These are phyloP conservation scores for Erythrophleum ivorense DNA, from an alignment of 331 rosid genomes.

Conservation along the genomic window DNA sequence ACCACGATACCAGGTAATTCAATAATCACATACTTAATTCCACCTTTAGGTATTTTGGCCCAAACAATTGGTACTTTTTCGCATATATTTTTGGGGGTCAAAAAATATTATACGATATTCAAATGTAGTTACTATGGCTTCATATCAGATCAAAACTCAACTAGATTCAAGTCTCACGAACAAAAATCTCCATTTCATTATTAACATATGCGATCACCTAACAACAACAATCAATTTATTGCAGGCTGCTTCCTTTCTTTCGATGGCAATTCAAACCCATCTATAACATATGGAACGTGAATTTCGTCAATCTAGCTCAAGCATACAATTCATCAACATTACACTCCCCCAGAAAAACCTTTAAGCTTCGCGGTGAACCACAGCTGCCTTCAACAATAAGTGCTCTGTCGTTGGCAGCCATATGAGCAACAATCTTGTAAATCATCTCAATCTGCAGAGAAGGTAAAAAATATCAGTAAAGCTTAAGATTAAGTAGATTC, in stretches of 20 bases:
- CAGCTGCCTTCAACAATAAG: constrained; percentile 86
- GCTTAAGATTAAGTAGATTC: neutral
- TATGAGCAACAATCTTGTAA: constrained; percentile 80
- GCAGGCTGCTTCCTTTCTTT: constrained; percentile 23
- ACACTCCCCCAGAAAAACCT: constrained; percentile 82
- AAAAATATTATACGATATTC: neutral
- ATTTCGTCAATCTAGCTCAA: constrained; percentile 34
- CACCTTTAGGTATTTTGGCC: neutral
- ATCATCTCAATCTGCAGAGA: constrained; percentile 84
- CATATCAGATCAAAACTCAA: constrained; percentile 8
- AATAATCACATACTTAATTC: neutral
- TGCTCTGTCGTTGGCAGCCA: constrained; percentile 96
- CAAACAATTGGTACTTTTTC: too few relatives aligned
- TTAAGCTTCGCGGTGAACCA: constrained; percentile 90
- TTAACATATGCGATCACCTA: constrained; percentile 19
- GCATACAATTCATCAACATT: constrained; percentile 68
- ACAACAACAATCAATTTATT: constrained; percentile 46
- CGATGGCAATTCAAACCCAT: constrained; percentile 17
- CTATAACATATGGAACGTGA: neutral
- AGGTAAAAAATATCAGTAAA: constrained; percentile 28
- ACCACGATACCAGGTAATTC: neutral
- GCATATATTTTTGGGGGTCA: neutral
- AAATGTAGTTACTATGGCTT: neutral
- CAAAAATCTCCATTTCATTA: constrained; percentile 30
- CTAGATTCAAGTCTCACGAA: constrained; percentile 12